Percentiles rank a stretch among this genome's conserved stretches.
Evolutionary conservation across 1,284 basidiomycete species (phyloP).

Genomic region (Ustilago trichophora): DNA sequence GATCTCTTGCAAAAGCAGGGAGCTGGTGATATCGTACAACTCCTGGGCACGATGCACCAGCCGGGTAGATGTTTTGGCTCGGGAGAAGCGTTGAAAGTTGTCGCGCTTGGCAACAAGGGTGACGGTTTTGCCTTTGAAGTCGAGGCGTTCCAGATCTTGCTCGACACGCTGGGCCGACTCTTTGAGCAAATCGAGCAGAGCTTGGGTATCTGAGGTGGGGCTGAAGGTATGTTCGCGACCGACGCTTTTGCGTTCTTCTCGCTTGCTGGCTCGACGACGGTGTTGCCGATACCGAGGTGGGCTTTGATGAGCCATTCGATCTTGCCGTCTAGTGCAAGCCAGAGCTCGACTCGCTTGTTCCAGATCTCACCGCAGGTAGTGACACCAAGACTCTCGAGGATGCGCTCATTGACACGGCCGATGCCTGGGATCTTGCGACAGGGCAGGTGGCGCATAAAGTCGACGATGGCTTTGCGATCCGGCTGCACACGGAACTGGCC

Average conservation of each 20-base stretch:
- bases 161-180: constrained; percentile 53
- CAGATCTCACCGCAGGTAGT: constrained; percentile 62
- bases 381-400: constrained; percentile 57
- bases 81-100: constrained; percentile 59
- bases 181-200: constrained; percentile 46
- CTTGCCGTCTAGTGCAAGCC: constrained; percentile 51
- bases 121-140: constrained; percentile 57
- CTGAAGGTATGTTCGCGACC: constrained; percentile 63
- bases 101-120: constrained; percentile 59
- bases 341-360: constrained; percentile 55
- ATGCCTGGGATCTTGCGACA: constrained; percentile 64
- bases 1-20: constrained; percentile 49
- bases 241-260: constrained; percentile 60
- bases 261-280: constrained; percentile 56
- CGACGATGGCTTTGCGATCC: constrained; percentile 47
- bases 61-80: constrained; percentile 36
- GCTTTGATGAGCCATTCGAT: constrained; percentile 58
- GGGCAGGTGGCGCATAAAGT: constrained; percentile 57
- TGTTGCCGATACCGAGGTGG: constrained; percentile 58
- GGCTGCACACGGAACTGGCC: constrained; percentile 57
- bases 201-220: constrained; percentile 45
- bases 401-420: constrained; percentile 62
- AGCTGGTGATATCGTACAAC: constrained; percentile 46
- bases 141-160: constrained; percentile 52
- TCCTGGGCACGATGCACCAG: constrained; percentile 49